Evolutionary conservation across 352 stramenopile species (phyloP).

Genomic region (Globisporangium megalacanthum): DNA sequence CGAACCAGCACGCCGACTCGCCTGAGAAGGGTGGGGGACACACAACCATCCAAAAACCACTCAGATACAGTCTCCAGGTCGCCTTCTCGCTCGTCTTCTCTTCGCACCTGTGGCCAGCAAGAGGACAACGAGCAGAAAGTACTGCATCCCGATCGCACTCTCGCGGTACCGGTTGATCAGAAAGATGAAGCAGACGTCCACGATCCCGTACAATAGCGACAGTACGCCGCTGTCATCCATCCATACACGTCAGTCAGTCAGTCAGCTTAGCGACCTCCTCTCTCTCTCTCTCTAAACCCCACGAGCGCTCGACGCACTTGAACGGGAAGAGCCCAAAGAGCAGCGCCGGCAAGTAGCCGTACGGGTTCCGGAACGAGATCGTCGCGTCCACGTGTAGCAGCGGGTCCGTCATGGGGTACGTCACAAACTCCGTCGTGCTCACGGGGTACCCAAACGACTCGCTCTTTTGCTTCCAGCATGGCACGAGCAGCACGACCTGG

Average conservation of each 20-base stretch:
- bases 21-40: constrained; percentile 19
- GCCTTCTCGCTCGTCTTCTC: too few relatives aligned
- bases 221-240: constrained; percentile 72
- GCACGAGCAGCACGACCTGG: constrained; percentile 63
- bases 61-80: not conserved
- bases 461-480: constrained; percentile 82
- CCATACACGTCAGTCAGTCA: constrained; percentile 1
- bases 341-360: constrained; percentile 75
- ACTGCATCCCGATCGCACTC: constrained; percentile 78
- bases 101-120: constrained; percentile 58
- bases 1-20: constrained; percentile 68
- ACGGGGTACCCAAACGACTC: constrained; percentile 75
- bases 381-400: constrained; percentile 54
- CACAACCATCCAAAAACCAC: not conserved
- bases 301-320: constrained; percentile 39
- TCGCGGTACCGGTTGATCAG: constrained; percentile 65
- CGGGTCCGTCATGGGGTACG: constrained; percentile 71
- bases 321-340: constrained; percentile 82
- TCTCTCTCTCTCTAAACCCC: not conserved
- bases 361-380: constrained; percentile 74
- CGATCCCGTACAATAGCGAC: constrained; percentile 63
- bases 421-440: constrained; percentile 56
- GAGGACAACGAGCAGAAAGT: constrained; percentile 74
- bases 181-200: constrained; percentile 63
- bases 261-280: not conserved